phyloP scores from a whole-genome alignment of 2,329 filamentous ascomycete genomes.

The Domatiomyces globalis region DNA sequence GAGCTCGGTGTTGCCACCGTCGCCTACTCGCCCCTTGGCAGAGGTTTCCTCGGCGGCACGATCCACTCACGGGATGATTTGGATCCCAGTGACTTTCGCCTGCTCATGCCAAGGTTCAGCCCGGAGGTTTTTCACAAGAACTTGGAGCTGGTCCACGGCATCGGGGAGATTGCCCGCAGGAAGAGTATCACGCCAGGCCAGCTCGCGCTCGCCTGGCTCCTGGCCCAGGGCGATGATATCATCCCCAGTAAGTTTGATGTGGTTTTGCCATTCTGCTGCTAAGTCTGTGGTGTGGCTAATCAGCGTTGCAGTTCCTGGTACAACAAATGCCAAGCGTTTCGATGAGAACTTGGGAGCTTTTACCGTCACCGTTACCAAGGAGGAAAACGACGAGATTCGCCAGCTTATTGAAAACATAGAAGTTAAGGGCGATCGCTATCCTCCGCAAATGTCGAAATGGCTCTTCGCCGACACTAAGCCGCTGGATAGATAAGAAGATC shows the following conservation, averaged over 20 bases:
- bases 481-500: constrained; percentile 2
- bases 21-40: constrained; percentile 28
- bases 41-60: constrained; percentile 23
- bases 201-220: constrained; percentile 49
- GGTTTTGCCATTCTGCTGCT: neutral
- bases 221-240: constrained; percentile 45
- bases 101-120: constrained; percentile 34
- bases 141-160: constrained; percentile 37
- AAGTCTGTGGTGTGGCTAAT: constrained; percentile 12
- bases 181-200: constrained; percentile 45
- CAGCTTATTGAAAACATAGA: constrained; percentile 15
- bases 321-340: constrained; percentile 18
- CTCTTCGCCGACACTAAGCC: constrained; percentile 15
- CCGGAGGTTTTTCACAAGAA: constrained; percentile 45
- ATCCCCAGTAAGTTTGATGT: neutral
- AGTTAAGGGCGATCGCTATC: constrained; percentile 17
- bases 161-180: constrained; percentile 36
- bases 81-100: constrained; percentile 34
- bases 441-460: constrained; percentile 8
- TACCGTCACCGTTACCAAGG: constrained; percentile 15
- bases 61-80: constrained; percentile 28
- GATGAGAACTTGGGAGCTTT: constrained; percentile 18
- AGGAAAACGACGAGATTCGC: constrained; percentile 24
- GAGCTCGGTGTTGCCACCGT: constrained; percentile 34
- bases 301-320: constrained; percentile 14